Conservation (phyloP, 148 eudicot species). For the Tetragonia tetragonoides region DNA sequence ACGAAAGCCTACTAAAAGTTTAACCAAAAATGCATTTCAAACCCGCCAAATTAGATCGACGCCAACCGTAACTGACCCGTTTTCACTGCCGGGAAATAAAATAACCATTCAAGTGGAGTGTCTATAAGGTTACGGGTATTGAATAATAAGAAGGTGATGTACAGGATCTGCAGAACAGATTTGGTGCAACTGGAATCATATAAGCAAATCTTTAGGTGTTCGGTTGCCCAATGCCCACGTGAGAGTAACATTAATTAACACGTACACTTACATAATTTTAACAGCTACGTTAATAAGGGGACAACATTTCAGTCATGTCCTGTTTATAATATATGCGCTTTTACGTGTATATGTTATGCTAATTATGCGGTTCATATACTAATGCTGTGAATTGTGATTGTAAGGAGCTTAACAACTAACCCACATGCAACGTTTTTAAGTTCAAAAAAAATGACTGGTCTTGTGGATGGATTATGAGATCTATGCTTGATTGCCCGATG, state of each 20-base stretch:
- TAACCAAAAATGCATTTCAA: too few species aligned
- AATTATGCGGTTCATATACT: neutral
- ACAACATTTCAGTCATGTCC: neutral
- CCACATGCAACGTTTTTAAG: slow-evolving; percentile 11
- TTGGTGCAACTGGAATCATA: neutral
- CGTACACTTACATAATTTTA: neutral
- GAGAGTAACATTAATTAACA: neutral
- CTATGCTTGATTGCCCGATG: slow-evolving; percentile 5
- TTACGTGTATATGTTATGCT: neutral
- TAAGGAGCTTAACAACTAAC: neutral
- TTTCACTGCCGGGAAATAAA: too few species aligned
- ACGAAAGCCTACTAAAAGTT: too few species aligned
- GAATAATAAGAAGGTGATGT: neutral
- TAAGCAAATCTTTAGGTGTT: neutral
- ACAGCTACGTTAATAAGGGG: neutral
- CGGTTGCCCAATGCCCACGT: neutral
- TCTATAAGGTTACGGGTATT: too few species aligned
- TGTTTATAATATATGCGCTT: neutral
- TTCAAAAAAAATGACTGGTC: neutral
- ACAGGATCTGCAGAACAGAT: neutral
- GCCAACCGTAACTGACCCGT: too few species aligned
- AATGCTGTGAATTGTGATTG: too few species aligned
- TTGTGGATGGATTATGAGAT: neutral
- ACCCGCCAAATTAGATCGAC: too few species aligned
- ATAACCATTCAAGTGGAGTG: too few species aligned